A percentile compares a stretch with the other conserved stretches of the same genome.
phyloP scores from a whole-genome alignment of 164 flowering plant genomes.

The Stephania yunnanensis region DNA sequence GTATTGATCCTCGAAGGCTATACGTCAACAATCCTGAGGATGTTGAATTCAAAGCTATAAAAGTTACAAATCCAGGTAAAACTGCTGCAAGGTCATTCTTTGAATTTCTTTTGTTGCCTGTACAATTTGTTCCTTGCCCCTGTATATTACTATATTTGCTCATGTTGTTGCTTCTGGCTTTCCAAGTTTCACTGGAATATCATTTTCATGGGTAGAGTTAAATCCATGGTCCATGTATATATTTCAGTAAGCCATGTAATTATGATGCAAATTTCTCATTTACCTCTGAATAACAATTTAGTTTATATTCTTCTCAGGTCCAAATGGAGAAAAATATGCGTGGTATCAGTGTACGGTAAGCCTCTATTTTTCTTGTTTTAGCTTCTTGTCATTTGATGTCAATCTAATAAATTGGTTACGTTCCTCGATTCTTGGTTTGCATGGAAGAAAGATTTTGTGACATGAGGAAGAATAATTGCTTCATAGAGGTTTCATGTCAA shows the following conservation, averaged over 20 bases:
- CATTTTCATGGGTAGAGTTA: not conserved
- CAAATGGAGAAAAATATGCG: constrained; percentile 90
- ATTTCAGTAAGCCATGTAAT: not conserved
- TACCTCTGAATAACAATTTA: not conserved
- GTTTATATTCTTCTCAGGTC: constrained; percentile 51
- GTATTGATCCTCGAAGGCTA: constrained; percentile 94
- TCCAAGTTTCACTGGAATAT: not conserved
- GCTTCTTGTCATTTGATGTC: not conserved
- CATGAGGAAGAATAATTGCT: not conserved
- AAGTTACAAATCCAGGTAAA: constrained; percentile 64
- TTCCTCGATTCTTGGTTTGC: not conserved
- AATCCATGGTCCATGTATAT: not conserved
- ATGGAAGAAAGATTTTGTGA: not conserved
- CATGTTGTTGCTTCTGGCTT: not conserved
- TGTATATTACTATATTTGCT: not conserved
- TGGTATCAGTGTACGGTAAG: constrained; percentile 99
- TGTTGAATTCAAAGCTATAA: constrained; percentile 58
- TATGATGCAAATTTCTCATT: not conserved
- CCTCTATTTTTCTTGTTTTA: not conserved
- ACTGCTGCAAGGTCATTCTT: not conserved
- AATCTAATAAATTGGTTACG: not conserved
- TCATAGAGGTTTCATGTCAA: not conserved
- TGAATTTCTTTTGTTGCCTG: constrained; percentile 9
- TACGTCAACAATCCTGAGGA: constrained; percentile 62
- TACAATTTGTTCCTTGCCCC: constrained; percentile 1